Conservation (phyloP, 2,329 filamentous ascomycete species). For the Diaporthe longicolla region DNA sequence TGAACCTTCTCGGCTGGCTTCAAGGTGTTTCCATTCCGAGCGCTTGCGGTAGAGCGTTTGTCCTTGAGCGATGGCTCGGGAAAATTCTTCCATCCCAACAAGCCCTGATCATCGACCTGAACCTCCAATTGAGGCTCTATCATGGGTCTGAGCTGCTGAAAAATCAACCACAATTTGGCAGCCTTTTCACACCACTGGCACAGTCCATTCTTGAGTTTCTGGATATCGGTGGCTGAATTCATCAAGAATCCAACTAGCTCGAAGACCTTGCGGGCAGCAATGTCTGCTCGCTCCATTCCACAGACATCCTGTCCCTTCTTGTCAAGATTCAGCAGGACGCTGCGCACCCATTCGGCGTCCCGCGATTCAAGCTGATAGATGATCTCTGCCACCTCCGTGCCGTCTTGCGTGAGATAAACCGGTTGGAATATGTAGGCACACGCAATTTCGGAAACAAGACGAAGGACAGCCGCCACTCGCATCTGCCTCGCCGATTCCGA, state of each 20-base stretch:
- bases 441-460: background rate
- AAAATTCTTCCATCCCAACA: background rate
- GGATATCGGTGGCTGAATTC: background rate
- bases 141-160: background rate
- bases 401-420: constrained; percentile 6
- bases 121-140: background rate
- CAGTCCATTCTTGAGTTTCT: background rate
- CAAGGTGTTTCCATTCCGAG: background rate
- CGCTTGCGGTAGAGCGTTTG: background rate
- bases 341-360: constrained; percentile 3
- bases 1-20: background rate
- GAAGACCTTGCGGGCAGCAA: background rate
- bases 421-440: constrained; percentile 13
- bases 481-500: background rate
- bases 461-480: constrained; percentile 3
- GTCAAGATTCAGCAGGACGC: background rate
- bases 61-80: background rate
- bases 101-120: background rate
- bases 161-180: background rate
- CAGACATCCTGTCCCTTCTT: background rate
- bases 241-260: background rate
- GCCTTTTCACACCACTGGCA: background rate
- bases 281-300: background rate
- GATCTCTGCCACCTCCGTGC: background rate
- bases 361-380: background rate